Evolutionary conservation across 140 eudicot genomes (phyloP), one percentile per base, ranked within the genome.

Genomic region (Bidens hawaiensis): DNA sequence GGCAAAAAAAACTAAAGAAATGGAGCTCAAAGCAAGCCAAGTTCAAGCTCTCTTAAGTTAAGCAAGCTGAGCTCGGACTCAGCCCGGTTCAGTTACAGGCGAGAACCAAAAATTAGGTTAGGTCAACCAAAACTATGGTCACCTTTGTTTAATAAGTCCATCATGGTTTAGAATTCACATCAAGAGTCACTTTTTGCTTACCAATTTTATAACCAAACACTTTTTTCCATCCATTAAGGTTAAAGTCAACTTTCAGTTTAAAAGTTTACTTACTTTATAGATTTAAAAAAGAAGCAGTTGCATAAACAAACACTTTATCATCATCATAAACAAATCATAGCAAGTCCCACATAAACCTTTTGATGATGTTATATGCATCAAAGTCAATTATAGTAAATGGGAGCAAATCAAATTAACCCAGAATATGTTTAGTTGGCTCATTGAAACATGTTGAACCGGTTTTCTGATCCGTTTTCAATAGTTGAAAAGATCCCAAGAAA

Each of bases 161-260:
- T 71, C 42, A 59, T 58, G 46, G 19, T 47, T 55, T 68, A 30
- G 5, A 18, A 41, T 56, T 56, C 49, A 56, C 67, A 68, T 55
- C 5, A 54, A 6, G 22, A 13, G 66, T 28, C 42, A 42, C 48
- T 55, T 30, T n/a, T 33, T 45, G 25, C 40, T 30, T n/a, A 15
- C 41, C 43, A 60, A 31, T 43, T 52, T 72, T n/a, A 6, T 42
- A 72, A 71, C 57, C 64, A 51, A 28, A 47, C 13, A 16, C 53
- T 31, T 63, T 70, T 62, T 41, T 6, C 50, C 75, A 51, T 41
- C 47, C 65, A 41, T 42, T 6, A 62, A 51, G 59, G 65, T 21
- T 65, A 72, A 55, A 70, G 60, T 72, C 77, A 64, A 72, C 65
- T 72, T 45, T 72, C 30, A 19, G 38, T 38, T 53, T 52, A 64